phyloP scores from a whole-genome alignment of 2,329 filamentous ascomycete genomes.

The Sporothrix dimorphospora region DNA sequence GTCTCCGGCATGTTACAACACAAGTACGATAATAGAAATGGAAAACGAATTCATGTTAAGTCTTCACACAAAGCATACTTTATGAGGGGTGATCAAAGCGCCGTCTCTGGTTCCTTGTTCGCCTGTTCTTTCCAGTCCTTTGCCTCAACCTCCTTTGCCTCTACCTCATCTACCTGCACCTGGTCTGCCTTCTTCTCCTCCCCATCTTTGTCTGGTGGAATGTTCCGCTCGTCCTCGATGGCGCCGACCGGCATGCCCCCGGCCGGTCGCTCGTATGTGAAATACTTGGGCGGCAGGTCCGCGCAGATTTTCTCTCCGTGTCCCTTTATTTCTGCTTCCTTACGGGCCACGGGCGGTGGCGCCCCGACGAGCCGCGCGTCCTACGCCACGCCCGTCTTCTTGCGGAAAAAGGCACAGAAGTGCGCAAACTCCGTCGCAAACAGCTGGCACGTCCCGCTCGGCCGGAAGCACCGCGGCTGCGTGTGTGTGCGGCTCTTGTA shows the following conservation, averaged over 20 bases:
- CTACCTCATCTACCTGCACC: not conserved
- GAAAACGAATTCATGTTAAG: constrained; percentile 5
- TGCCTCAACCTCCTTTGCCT: too few relatives aligned
- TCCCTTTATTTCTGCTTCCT: not conserved
- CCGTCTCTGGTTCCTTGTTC: not conserved
- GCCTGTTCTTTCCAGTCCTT: not conserved
- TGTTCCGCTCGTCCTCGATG: constrained; percentile 31
- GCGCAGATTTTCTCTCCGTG: constrained; percentile 1
- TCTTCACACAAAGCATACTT: not conserved
- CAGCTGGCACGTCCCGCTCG: constrained; percentile 44
- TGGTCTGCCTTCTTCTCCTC: not conserved
- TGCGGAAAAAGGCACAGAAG: constrained; percentile 62
- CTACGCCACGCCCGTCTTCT: constrained; percentile 63
- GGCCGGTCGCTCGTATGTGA: constrained; percentile 28
- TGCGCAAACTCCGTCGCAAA: constrained; percentile 51
- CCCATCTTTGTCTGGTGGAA: constrained; percentile 16
- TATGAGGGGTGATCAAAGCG: not conserved
- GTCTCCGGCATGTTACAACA: not conserved
- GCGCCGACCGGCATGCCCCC: constrained; percentile 40
- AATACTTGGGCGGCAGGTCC: not conserved
- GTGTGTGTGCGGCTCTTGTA: constrained; percentile 47
- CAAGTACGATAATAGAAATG: constrained; percentile 1
- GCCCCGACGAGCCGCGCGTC: constrained; percentile 47
- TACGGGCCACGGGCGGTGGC: not conserved
- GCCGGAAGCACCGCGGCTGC: constrained; percentile 44